Evolutionary conservation across 228 moss, liverwort and hornwort species (phyloP).

Genomic region (Sphagnum magellanicum): DNA sequence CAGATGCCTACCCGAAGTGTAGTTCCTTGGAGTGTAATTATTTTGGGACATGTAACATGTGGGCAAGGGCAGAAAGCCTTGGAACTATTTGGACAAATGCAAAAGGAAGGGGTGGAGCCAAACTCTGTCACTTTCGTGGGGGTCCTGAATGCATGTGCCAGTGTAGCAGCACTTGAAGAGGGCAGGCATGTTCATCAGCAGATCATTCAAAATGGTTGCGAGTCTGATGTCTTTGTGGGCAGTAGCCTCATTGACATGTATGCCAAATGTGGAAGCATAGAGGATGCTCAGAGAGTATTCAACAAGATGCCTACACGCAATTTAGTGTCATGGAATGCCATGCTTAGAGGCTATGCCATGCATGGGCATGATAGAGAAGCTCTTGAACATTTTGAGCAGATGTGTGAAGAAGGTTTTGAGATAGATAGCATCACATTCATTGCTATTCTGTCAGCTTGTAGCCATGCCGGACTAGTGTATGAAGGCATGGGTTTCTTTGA

Average conservation of each 20-base stretch:
- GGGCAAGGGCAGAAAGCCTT: background rate
- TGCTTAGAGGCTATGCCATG: background rate
- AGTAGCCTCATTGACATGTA: background rate
- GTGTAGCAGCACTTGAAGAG: background rate
- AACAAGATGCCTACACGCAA: background rate
- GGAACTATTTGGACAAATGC: background rate
- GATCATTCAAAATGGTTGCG: background rate
- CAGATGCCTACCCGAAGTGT: constrained; percentile 3
- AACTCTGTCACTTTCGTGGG: background rate
- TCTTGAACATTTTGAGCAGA: background rate
- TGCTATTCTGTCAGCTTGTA: background rate
- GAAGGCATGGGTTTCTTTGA: background rate
- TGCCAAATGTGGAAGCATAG: background rate
- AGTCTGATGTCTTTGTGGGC: background rate
- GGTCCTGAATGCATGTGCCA: background rate
- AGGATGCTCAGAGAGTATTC: background rate
- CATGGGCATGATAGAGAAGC: background rate
- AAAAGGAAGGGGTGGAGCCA: background rate
- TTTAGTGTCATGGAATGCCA: background rate
- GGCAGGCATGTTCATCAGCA: background rate
- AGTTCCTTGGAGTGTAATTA: constrained; percentile 5
- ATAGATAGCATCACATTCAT: background rate
- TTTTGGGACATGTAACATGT: background rate
- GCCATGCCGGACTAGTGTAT: constrained; percentile 6
- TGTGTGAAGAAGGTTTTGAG: background rate